A percentile compares a stretch with the other conserved stretches of the same genome.
phyloP scores from a whole-genome alignment of 768 basidiomycete genomes.

The Mrakia blollopis region DNA sequence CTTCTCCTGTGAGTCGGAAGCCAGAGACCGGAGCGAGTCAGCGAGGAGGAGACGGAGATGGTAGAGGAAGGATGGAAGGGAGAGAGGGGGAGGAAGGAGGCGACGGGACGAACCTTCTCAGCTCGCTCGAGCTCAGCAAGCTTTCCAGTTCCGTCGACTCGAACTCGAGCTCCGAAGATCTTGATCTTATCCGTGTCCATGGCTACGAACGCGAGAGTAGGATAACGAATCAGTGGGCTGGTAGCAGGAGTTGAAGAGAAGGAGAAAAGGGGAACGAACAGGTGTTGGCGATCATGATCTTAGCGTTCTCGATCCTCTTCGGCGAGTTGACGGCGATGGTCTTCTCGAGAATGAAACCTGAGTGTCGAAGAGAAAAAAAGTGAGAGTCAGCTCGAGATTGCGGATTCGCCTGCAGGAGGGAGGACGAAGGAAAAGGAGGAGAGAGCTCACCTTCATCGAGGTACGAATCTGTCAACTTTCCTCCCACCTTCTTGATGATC shows the following conservation, averaged over 20 bases:
- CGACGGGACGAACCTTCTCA: constrained; percentile 60
- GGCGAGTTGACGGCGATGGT: constrained; percentile 89
- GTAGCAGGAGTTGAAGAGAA: neutral
- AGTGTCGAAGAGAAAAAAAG: neutral
- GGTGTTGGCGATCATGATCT: constrained; percentile 97
- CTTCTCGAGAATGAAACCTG: constrained; percentile 97
- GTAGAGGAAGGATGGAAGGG: neutral
- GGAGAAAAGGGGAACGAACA: constrained; percentile 53
- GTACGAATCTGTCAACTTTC: constrained; percentile 96
- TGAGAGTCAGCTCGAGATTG: constrained; percentile 3
- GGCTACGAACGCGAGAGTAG: constrained; percentile 50
- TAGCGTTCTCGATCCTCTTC: constrained; percentile 88
- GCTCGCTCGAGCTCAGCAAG: constrained; percentile 96
- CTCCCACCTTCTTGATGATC: constrained; percentile 99
- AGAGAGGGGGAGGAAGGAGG: neutral
- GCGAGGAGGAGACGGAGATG: neutral
- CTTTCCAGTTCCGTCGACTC: constrained; percentile 93
- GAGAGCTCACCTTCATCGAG: constrained; percentile 74
- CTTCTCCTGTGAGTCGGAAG: constrained; percentile 68
- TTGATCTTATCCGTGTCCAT: constrained; percentile 99
- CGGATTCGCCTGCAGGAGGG: neutral
- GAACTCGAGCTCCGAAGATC: constrained; percentile 92
- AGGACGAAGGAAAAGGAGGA: neutral
- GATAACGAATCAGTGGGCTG: constrained; percentile 17
- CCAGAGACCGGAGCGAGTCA: neutral